Conservation (phyloP, 139 green algal species). For the Penium margaritaceum region DNA sequence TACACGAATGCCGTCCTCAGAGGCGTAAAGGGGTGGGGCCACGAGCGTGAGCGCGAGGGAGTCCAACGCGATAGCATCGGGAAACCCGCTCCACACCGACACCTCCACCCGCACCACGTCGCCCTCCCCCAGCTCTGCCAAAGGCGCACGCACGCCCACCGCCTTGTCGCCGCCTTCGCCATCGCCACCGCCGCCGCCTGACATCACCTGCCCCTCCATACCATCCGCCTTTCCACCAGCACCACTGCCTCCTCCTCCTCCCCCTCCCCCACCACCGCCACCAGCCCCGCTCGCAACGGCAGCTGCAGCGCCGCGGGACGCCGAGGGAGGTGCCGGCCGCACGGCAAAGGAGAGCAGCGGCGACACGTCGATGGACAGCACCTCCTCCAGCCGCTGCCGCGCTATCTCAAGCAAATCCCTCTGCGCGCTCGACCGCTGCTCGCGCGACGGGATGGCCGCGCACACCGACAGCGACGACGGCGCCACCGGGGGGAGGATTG, state of each 20-base stretch:
- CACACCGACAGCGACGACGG: too few species aligned
- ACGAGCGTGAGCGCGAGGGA: slow-evolving; percentile 27
- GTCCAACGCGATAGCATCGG: slow-evolving; percentile 12
- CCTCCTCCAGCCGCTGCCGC: background rate
- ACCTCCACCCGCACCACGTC: slow-evolving; percentile 20
- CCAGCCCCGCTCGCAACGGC: too few species aligned
- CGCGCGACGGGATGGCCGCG: background rate
- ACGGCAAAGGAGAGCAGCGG: slow-evolving; percentile 15
- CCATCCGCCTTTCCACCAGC: too few species aligned
- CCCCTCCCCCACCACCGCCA: too few species aligned
- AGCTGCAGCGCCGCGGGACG: too few species aligned
- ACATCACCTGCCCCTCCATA: too few species aligned
- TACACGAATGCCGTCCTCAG: slow-evolving; percentile 22
- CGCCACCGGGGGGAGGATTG: too few species aligned
- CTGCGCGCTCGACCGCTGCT: slow-evolving; percentile 12
- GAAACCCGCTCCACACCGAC: slow-evolving; percentile 35
- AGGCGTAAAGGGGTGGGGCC: slow-evolving; percentile 3
- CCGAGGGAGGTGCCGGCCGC: too few species aligned
- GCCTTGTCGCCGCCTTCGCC: too few species aligned
- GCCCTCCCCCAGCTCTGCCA: slow-evolving; percentile 32
- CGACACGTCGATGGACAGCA: slow-evolving; percentile 9
- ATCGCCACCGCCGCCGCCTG: too few species aligned
- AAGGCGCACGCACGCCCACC: too few species aligned
- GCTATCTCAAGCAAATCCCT: slow-evolving; percentile 5
- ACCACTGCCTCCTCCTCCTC: too few species aligned